Percentiles rank a stretch among this genome's conserved stretches.
Evolutionary conservation across 2,329 filamentous ascomycete genomes (phyloP).

Genomic region (Graphiopsis chlorocephala): DNA sequence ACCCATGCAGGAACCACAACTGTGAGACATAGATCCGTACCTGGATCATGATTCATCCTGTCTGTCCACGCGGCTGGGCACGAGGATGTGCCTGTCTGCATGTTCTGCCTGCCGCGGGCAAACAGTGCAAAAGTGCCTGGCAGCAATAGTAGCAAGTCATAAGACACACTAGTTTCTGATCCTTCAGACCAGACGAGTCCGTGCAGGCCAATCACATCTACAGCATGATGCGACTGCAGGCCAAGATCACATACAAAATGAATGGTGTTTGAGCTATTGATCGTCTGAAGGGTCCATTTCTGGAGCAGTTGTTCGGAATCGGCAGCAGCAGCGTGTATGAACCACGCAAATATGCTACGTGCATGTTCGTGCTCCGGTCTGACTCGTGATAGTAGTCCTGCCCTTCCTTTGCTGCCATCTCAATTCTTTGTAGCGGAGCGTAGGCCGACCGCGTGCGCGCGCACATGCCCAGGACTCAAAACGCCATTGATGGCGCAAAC

Average conservation of each 20-base stretch:
- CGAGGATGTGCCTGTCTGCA: slow-evolving; percentile 6
- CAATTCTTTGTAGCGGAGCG: background rate
- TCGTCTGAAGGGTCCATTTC: background rate
- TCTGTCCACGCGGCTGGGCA: background rate
- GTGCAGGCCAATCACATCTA: slow-evolving; percentile 6
- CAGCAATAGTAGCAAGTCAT: slow-evolving; percentile 9
- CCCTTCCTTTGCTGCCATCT: background rate
- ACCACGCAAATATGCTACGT: background rate
- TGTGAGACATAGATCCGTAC: background rate
- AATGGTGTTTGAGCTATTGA: background rate
- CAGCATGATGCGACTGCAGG: background rate
- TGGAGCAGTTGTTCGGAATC: background rate
- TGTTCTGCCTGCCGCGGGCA: slow-evolving; percentile 14
- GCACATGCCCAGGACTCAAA: background rate
- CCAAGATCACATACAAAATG: slow-evolving; percentile 3
- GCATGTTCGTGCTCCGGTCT: background rate
- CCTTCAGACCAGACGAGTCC: background rate
- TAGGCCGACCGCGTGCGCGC: slow-evolving; percentile 1
- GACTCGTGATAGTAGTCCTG: background rate
- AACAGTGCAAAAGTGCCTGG: slow-evolving; percentile 9
- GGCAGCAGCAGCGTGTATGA: background rate
- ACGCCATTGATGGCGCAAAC: background rate
- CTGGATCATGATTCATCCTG: background rate
- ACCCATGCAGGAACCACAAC: background rate
- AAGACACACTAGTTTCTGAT: slow-evolving; percentile 12